phyloP scores from a whole-genome alignment of 257 asterid species.

The Salvia rosmarinus region DNA sequence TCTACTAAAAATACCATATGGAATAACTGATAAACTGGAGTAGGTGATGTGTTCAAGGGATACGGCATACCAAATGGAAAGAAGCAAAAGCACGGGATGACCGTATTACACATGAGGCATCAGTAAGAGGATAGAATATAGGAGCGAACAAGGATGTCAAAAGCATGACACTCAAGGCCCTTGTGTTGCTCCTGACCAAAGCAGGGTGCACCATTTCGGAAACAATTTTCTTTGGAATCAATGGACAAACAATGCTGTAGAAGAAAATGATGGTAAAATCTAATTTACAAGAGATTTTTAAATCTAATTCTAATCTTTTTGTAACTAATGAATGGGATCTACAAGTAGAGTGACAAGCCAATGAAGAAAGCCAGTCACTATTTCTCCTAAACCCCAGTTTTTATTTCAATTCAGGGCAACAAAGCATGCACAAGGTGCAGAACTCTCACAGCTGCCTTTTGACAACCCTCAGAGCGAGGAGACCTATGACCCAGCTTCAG shows the following conservation, averaged over 20 bases:
- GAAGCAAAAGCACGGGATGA: background rate
- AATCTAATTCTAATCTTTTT: background rate
- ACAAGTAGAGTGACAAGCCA: background rate
- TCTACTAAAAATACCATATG: background rate
- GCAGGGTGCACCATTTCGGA: background rate
- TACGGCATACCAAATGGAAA: conserved; percentile 4
- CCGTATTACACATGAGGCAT: background rate
- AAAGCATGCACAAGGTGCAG: background rate
- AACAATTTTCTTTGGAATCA: background rate
- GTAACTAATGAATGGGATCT: background rate
- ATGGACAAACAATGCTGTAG: background rate
- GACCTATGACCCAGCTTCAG: background rate
- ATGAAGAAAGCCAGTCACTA: background rate
- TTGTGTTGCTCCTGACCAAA: background rate
- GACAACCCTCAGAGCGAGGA: background rate
- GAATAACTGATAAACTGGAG: background rate
- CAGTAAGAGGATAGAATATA: background rate
- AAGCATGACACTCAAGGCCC: background rate
- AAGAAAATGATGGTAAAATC: background rate
- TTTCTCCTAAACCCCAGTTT: too few relatives aligned
- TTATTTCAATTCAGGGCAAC: background rate
- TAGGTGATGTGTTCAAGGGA: conserved; percentile 14
- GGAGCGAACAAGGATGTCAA: background rate
- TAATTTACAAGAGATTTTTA: background rate
- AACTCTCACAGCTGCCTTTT: background rate